phyloP scores from a whole-genome alignment of 1,139 yeast genomes.

The Kurtzmaniella quercitrusa region DNA sequence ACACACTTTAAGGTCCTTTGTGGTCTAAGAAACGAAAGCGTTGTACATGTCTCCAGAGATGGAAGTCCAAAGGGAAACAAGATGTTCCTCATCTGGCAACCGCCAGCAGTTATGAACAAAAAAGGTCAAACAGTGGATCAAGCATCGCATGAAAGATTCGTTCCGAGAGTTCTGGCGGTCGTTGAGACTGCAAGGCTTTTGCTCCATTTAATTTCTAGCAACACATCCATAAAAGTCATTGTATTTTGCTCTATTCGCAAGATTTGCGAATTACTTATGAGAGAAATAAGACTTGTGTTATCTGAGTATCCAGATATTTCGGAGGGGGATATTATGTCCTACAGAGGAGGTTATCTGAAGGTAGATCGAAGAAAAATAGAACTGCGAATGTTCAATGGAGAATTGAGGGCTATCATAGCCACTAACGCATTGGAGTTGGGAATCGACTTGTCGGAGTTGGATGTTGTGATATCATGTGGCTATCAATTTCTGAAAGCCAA shows the following conservation, averaged over 20 bases:
- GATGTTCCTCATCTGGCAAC: conserved; percentile 77
- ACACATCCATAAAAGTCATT: conserved; percentile 60
- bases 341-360: conserved; percentile 91
- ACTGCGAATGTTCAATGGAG: conserved; percentile 83
- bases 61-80: conserved; percentile 88
- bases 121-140: conserved; percentile 39
- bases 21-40: conserved; percentile 47
- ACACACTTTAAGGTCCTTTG: conserved; percentile 70
- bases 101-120: conserved; percentile 61
- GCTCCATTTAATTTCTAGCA: conserved; percentile 55
- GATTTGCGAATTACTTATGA: conserved; percentile 83
- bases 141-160: conserved; percentile 13
- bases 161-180: conserved; percentile 64
- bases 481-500: conserved; percentile 85
- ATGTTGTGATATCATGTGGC: conserved; percentile 88
- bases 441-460: conserved; percentile 87
- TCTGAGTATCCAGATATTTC: conserved; percentile 8
- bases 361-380: conserved; percentile 84
- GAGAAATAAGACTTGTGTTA: conserved; percentile 61
- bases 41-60: conserved; percentile 61
- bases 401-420: conserved; percentile 80
- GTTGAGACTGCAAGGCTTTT: conserved; percentile 73
- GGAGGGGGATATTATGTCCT: conserved; percentile 66
- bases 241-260: conserved; percentile 86
- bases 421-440: conserved; percentile 96